phyloP scores from a whole-genome alignment of 2,329 filamentous ascomycete genomes.

The Chrysoporthe cubensis region DNA sequence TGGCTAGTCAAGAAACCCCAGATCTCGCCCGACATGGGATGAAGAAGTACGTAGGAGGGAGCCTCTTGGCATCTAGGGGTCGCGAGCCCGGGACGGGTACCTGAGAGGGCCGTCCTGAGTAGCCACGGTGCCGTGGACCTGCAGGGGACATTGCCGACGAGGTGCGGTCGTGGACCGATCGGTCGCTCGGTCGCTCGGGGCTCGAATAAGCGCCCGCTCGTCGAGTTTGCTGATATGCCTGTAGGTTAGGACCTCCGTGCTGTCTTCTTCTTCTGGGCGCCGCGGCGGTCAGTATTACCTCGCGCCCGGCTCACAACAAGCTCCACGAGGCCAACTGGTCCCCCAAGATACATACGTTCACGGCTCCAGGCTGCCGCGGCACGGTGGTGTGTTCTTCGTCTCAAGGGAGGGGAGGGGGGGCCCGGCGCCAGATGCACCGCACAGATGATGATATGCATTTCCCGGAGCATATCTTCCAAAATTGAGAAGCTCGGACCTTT shows the following conservation, averaged over 20 bases:
- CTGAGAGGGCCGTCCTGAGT: not conserved
- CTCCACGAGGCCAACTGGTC: too few species aligned
- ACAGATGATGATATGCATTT: not conserved
- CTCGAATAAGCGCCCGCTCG: too few species aligned
- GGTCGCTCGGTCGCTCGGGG: not conserved
- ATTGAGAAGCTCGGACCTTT: not conserved
- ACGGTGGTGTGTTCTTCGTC: not conserved
- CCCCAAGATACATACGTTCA: too few species aligned
- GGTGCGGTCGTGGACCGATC: too few species aligned
- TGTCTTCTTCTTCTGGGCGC: not conserved
- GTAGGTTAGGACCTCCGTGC: too few species aligned
- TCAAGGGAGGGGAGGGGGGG: not conserved
- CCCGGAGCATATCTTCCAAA: slow-evolving; percentile 1
- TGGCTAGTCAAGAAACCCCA: not conserved
- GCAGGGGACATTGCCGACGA: too few species aligned
- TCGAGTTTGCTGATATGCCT: not conserved
- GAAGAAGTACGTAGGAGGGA: slow-evolving; percentile 8
- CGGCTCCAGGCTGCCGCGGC: too few species aligned
- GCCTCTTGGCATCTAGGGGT: not conserved
- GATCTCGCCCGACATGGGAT: slow-evolving; percentile 12
- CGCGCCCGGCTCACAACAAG: too few species aligned
- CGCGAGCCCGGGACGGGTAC: not conserved
- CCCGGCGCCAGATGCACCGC: not conserved
- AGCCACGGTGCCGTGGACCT: too few species aligned
- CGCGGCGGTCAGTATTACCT: too few species aligned